Base-by-base conservation (phyloP, 2,329 filamentous ascomycete species). In the Pleurostoma richardsiae region DNA sequence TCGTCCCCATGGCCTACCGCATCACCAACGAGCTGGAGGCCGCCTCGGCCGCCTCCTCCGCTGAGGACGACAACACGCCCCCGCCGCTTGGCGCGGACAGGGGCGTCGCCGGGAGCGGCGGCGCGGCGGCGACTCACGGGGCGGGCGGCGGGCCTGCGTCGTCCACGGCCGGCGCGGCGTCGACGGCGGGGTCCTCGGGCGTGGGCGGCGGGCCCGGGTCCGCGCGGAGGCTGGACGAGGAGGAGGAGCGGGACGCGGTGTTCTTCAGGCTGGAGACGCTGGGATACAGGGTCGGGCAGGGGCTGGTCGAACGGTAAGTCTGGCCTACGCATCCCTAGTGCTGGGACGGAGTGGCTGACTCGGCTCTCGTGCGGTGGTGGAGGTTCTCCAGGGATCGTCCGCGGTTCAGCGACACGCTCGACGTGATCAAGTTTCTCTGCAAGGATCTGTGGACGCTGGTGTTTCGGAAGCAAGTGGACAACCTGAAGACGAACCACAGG, bases 381-480 rank as follows among this genome's bases (percentile, higher is more conserved):
- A 90, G 88, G 45, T 91, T 94, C 72, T 90, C 87, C 7, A 78
- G 81, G 61, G 88, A 95, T 64, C 79, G 90, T 44, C 90, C 92
- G 39, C 87, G 90, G 42, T 95, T 96, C 63, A 88, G 86, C 51
- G 90, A 96, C 58, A 91, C 91, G 4, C 81, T 99, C 39, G 94
- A 97, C 62, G 87, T 91, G 43, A 99, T 99, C 65, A 99, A 99
- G 66, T 97, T 99, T 62, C 76, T 99, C 43, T 99, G 94, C 80
- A 99, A 99, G 73, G 94, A 99, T 66, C 77, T 99, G 40, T 99
- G 94, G 94, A 90, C 83, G 31, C 76, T 97, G 26, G 81, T 96
- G 11, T 99, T 96, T 68, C 80, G 88, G 63, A 99, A 99, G 70
- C 95, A 97, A 66, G 89, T 99, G 61, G 94, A 99, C 68, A 99